Evolutionary conservation across 140 eudicot species (phyloP).

Genomic region (Cichorium intybus): DNA sequence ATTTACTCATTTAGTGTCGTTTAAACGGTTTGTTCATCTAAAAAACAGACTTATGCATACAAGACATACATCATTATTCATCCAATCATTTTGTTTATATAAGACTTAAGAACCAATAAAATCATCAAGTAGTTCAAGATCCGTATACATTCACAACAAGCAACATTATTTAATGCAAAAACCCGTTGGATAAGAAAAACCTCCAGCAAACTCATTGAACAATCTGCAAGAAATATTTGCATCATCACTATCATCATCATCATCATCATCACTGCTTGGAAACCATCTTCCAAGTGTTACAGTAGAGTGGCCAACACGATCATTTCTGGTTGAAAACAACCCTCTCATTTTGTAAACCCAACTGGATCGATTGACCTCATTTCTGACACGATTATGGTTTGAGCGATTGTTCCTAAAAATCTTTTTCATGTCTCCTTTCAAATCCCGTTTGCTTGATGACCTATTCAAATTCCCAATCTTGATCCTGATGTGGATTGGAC

Average conservation of each 20-base stretch:
- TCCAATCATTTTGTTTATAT: not conserved
- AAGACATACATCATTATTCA: not conserved
- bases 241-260: not conserved
- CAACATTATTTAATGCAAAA: constrained; percentile 23
- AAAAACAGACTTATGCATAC: not conserved
- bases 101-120: not conserved
- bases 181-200: constrained; percentile 32
- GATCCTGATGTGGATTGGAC: not conserved
- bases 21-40: no score
- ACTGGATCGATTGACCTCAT: constrained; percentile 18
- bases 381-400: constrained; percentile 22
- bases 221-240: not conserved
- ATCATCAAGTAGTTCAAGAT: not conserved
- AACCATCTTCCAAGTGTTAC: constrained; percentile 26
- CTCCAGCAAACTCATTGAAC: constrained; percentile 19
- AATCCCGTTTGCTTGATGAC: constrained; percentile 31
- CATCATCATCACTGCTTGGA: constrained; percentile 1
- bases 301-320: not conserved
- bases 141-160: not conserved
- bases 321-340: constrained; percentile 32
- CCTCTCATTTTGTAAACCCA: constrained; percentile 31
- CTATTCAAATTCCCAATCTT: constrained; percentile 1
- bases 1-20: no score
- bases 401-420: not conserved
- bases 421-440: constrained; percentile 14